Base-by-base conservation (phyloP, 805 yeast species). In the Yamadazyma endophytica region DNA sequence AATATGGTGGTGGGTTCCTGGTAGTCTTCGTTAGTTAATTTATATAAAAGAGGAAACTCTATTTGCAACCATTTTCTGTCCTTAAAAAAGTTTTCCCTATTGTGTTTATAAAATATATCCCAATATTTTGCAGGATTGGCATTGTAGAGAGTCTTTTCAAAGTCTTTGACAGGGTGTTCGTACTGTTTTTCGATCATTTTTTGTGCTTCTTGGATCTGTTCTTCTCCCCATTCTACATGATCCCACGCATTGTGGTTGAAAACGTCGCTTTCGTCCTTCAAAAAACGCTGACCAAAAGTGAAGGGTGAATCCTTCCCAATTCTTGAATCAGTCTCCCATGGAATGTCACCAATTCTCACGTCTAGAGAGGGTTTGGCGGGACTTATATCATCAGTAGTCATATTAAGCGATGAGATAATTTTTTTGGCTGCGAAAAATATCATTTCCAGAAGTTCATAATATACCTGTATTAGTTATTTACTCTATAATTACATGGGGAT, bases 231-330 rank as follows among this genome's bases (percentile, higher is more conserved):
- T 50, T 87, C 96, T 20, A 88, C 97, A 54, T 92, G 95, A 55
- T 92, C 98, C 86, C 92, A 82, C 0, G 98, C 98, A 54, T 92
- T 92, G 52, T 83, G 95, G 37, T 75, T 73, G 79, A 95, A 92
- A 1, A 92, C 95, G 17, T 87, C 88, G 4, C 81, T 78, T 11
- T 79, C 82, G 28, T 79, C 75, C 2, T 72, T 73, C 36, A 92
- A 64, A 42, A 61, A 76, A 34, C 98, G 68, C 54, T 87, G 94
- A 8, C 98, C 98, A 60, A 92, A 92, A 13, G 79, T 81, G 56
- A 87, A 90, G 5, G 98, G 98, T 21, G 76, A 68, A 46, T 89
- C 97, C 39, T 90, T 81, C 2, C 95, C 90, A 22, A 82, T 66
- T 35, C 90, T 60, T 3, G 82, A 16, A 14, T 32, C 36, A 18